These are phyloP conservation scores for Pachysandra terminalis DNA, from an alignment of 164 flowering plant species.

Conservation along the genomic window DNA sequence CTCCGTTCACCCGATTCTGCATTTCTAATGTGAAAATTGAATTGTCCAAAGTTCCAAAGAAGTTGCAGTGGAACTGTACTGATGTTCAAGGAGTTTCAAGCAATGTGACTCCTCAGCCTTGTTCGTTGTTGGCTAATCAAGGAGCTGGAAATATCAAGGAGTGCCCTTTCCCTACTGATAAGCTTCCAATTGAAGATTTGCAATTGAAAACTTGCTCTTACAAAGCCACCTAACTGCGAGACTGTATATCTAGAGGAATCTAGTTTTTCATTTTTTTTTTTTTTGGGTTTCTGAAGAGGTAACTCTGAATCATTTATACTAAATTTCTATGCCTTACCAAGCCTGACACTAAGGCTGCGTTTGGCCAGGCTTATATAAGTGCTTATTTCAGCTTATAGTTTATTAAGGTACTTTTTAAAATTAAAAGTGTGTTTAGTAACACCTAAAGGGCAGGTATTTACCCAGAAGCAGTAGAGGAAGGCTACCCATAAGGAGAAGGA, in stretches of 20 bases:
- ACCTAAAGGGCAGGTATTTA: too few relatives aligned
- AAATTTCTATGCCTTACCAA: too few relatives aligned
- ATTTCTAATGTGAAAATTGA: conserved; percentile 56
- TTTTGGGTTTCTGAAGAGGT: background rate
- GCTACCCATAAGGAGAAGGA: too few relatives aligned
- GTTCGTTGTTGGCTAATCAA: conserved; percentile 31
- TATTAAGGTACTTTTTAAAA: too few relatives aligned
- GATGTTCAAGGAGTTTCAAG: conserved; percentile 47
- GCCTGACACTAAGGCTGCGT: too few relatives aligned
- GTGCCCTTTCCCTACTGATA: background rate
- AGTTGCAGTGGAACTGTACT: conserved; percentile 51
- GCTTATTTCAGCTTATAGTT: too few relatives aligned
- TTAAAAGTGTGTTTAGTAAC: too few relatives aligned
- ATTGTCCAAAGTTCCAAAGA: conserved; percentile 38
- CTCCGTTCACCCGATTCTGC: conserved; percentile 53
- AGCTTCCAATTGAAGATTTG: conserved; percentile 1
- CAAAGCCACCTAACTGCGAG: background rate
- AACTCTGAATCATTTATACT: too few relatives aligned
- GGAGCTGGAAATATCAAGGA: conserved; percentile 13
- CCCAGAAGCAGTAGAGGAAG: too few relatives aligned
- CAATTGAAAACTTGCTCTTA: conserved; percentile 7
- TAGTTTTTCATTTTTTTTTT: too few relatives aligned
- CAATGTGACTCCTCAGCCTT: conserved; percentile 43
- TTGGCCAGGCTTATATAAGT: too few relatives aligned
- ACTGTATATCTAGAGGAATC: background rate